Evolutionary conservation across 2,329 filamentous ascomycete species (phyloP).

Genomic region (Pyrenochaeta sp.): DNA sequence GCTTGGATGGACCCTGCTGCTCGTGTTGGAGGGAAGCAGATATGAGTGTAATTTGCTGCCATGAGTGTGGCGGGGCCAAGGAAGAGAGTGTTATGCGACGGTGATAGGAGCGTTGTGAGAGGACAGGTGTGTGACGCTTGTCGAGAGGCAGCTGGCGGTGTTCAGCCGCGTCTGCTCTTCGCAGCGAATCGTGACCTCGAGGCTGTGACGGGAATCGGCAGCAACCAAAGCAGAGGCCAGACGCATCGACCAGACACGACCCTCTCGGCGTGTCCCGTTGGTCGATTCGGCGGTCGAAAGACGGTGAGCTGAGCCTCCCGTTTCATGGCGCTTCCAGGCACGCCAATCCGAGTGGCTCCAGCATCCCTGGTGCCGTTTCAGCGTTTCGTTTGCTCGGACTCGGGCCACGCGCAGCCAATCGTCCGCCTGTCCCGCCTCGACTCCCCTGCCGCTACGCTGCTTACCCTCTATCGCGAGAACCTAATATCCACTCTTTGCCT

Average conservation of each 20-base stretch:
- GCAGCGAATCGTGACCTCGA: not conserved
- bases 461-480: constrained; percentile 13
- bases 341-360: constrained; percentile 29
- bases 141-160: not conserved
- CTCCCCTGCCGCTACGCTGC: constrained; percentile 5
- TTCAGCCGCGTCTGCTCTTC: not conserved
- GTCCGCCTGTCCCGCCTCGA: constrained; percentile 8
- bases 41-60: constrained; percentile 8
- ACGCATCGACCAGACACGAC: not conserved
- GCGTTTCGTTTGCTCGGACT: constrained; percentile 19
- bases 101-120: not conserved
- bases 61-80: not conserved
- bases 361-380: constrained; percentile 28
- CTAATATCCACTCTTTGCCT: constrained; percentile 40
- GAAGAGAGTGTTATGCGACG: constrained; percentile 4
- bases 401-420: constrained; percentile 24
- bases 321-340: constrained; percentile 41
- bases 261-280: constrained; percentile 11
- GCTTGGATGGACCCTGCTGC: constrained; percentile 1
- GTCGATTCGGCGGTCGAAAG: constrained; percentile 23
- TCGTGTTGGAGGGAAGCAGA: constrained; percentile 2
- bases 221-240: not conserved
- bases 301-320: constrained; percentile 31
- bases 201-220: not conserved
- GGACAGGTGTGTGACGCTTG: not conserved